These are phyloP conservation scores for Metschnikowia amazonensis DNA, from an alignment of 805 yeast species.

Conservation along the genomic window DNA sequence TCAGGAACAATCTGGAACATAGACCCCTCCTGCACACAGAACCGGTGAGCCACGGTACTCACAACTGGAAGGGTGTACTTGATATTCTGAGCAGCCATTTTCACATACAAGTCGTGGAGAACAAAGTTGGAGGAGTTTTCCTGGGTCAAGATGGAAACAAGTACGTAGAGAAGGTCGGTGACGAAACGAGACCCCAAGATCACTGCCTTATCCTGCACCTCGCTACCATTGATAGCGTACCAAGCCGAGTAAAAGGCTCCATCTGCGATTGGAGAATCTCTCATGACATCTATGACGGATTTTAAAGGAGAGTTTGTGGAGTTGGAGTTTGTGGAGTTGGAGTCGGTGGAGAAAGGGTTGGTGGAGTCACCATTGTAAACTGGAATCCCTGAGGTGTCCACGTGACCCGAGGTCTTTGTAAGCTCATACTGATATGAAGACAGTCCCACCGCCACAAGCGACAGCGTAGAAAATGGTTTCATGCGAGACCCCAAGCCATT, in stretches of 20 bases:
- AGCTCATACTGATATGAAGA: constrained; percentile 36
- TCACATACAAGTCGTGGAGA: constrained; percentile 15
- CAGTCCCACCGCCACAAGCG: constrained; percentile 28
- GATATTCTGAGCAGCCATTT: constrained; percentile 26
- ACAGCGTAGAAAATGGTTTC: not conserved
- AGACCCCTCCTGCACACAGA: constrained; percentile 22
- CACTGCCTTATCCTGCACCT: constrained; percentile 42
- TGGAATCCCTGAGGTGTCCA: constrained; percentile 30
- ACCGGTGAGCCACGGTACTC: constrained; percentile 40
- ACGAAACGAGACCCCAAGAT: constrained; percentile 24
- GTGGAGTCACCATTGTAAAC: constrained; percentile 20
- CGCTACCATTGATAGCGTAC: constrained; percentile 54
- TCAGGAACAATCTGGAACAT: constrained; percentile 39
- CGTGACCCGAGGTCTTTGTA: constrained; percentile 23
- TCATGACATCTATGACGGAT: constrained; percentile 32
- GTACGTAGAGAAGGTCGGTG: constrained; percentile 24
- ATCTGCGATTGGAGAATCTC: constrained; percentile 51
- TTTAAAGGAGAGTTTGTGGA: too few species aligned
- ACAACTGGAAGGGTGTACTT: constrained; percentile 39
- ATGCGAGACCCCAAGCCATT: constrained; percentile 1
- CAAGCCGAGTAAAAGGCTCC: constrained; percentile 51
- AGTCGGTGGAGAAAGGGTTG: too few species aligned
- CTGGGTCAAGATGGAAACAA: constrained; percentile 28
- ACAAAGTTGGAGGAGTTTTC: constrained; percentile 17
- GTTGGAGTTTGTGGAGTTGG: too few species aligned